These are phyloP conservation scores for Plasmodium malariae DNA, from an alignment of 169 alveolate genomes.

Conservation along the genomic window DNA sequence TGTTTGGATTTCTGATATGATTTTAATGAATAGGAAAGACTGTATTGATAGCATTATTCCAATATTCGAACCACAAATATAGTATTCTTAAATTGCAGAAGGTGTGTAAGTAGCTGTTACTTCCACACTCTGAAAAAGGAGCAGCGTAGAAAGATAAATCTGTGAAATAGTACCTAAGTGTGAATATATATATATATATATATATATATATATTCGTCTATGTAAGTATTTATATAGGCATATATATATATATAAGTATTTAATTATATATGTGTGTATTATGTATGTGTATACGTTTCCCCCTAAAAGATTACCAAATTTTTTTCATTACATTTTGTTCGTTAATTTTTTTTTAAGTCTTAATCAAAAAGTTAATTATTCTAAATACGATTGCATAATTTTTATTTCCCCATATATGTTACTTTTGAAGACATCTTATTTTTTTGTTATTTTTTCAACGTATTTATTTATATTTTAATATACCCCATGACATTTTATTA, in stretches of 20 bases:
- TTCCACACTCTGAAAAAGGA: no score
- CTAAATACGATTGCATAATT: background rate
- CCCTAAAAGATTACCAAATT: background rate
- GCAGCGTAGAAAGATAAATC: no score
- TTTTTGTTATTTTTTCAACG: background rate
- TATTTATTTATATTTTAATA: background rate
- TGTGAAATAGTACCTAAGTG: background rate
- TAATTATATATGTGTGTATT: background rate
- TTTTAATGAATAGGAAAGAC: slow-evolving; percentile 88
- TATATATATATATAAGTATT: background rate
- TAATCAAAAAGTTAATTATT: slow-evolving; percentile 30
- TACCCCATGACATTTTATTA: background rate
- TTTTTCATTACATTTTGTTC: slow-evolving; percentile 67
- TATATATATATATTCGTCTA: background rate
- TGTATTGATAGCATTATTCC: slow-evolving; percentile 90
- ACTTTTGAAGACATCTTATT: slow-evolving; percentile 17
- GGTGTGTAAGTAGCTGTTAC: background rate
- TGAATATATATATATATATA: background rate
- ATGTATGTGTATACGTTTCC: background rate
- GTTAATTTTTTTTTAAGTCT: slow-evolving; percentile 59
- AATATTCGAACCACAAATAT: slow-evolving; percentile 85
- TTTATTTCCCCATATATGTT: background rate
- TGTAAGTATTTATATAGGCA: background rate
- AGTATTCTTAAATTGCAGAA: background rate
- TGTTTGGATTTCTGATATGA: slow-evolving; percentile 98